Base-by-base conservation (phyloP, 495 filamentous ascomycete genomes). In the Aspergillus haitiensis region DNA sequence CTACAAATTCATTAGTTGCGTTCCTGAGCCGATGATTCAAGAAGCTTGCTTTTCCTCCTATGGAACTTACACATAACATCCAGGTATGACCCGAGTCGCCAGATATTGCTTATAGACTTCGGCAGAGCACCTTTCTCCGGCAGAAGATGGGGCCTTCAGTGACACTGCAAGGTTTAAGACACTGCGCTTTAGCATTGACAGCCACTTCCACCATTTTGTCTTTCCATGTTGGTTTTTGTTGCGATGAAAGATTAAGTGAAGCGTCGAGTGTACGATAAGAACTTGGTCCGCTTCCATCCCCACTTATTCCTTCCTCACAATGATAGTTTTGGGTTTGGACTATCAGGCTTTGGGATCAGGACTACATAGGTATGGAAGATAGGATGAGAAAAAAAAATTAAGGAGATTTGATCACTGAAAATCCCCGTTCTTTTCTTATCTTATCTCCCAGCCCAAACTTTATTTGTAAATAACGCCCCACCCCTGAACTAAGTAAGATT, bases 181-280 rank as follows among this genome's bases (percentile, higher is more conserved):
- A 56, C 79, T 80, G 11, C 89, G 88, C 44, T 86, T 82, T 46
- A 94, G 73, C 60, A 85, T 80, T 37, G 83, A 81, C 46, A 92
- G 75, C 71, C 81, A 78, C 66, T 83, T 83, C 83, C 87, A 94
- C 91, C 90, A 94, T 62, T 81, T 84, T 4, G 84, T 73, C 39
- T 75, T 73, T 39, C 82, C 82, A 69, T 93, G 90, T 72, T 94
- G 90, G 71, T 93, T 93, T 64, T 86, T 86, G 74, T 93, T 92
- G 67, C 89, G 88, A 70, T 91, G 88, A 65, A 83, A 82, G 49
- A 91, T 75, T 64, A 89, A 73, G 55, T 84, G 77, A 42, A 95
- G 82, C 5, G 70, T 67, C 0, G 71, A 68, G 59, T 74, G 64
- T 2, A 76, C 62, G n/a, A 63, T 63, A 33, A 54, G 56, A 7